Base-by-base conservation (phyloP, 257 asterid genomes). In the Jasminum sambac region DNA sequence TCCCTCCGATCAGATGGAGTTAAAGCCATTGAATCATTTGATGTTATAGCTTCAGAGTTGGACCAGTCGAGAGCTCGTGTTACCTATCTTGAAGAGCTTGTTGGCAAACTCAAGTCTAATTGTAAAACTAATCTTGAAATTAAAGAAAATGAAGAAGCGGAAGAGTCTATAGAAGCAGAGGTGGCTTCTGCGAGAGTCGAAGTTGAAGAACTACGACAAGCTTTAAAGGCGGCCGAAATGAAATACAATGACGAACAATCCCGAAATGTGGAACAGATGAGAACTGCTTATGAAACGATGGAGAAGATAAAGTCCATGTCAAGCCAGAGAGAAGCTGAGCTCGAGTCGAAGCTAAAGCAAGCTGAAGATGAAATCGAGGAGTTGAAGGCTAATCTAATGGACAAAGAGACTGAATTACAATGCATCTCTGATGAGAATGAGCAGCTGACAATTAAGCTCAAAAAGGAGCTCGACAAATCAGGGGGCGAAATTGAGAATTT, bases 361-460 rank as follows among this genome's bases (percentile, higher is more conserved):
- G 81, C 84, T 1, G 85, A 74, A 57, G 62, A 71, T 24, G 87
- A 84, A 70, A 81, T 91, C 1, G 96, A 95, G 80, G 96, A 92
- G 78, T 63, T 95, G 69, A 92, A 83, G 80, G 97, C 92, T 0
- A 86, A 90, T 66, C 79, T 95, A 23, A 87, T 95, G 98, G 96
- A 92, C 58, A 95, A 92, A 74, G 98, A 95, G 69, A 88, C 91
- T 2, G 97, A 91, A 74, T 66, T 95, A 70, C 98, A 95, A 64
- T 91, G 95, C 14, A 90, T 91, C 23, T 84, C 90, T 8, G 96
- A 91, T 78, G 97, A 91, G 82, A 95, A 95, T 14, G 98, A 86
- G 55, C 71, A 77, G 26, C 88, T 95, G 14, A 80, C 71, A 9
- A 41, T 23, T 42, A 77, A 83, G 77, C 82, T 90, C 0, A 84